These are phyloP conservation scores for Calonectria crousiana DNA, from an alignment of 2,329 filamentous ascomycete genomes.

Conservation along the genomic window DNA sequence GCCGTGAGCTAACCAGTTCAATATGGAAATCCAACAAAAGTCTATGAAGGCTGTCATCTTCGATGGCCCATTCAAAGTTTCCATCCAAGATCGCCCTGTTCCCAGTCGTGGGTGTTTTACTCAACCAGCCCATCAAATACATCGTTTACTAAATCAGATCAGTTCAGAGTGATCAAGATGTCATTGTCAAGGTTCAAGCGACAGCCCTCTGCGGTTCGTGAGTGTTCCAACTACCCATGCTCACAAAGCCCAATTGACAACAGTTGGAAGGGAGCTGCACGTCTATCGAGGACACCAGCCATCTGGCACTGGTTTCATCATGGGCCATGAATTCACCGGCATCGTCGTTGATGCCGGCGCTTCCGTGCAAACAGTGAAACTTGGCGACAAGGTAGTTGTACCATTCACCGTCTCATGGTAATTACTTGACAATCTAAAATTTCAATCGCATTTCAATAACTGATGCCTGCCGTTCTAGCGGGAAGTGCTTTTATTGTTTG, in stretches of 20 bases:
- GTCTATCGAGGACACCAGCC: background rate
- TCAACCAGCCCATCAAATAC: background rate
- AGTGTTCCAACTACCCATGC: background rate
- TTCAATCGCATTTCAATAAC: background rate
- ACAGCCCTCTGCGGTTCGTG: background rate
- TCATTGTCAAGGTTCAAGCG: background rate
- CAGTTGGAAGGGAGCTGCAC: background rate
- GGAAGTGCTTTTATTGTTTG: conserved; percentile 87
- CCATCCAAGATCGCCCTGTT: background rate
- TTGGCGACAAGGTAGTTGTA: background rate
- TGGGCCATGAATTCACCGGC: background rate
- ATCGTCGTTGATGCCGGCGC: background rate
- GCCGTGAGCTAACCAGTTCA: background rate
- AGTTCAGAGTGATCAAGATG: background rate
- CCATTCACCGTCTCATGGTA: background rate
- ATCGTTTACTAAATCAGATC: background rate
- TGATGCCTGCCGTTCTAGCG: conserved; percentile 33
- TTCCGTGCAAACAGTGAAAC: background rate
- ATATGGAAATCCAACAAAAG: background rate
- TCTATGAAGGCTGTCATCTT: background rate
- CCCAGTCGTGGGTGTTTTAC: background rate
- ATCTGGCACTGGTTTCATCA: background rate
- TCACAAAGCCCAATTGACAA: background rate
- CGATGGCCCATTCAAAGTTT: background rate
- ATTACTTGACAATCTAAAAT: background rate